Evolutionary conservation across 2,329 filamentous ascomycete genomes (phyloP), one percentile per base, ranked within the genome.

Genomic region (Xylaria sp.): DNA sequence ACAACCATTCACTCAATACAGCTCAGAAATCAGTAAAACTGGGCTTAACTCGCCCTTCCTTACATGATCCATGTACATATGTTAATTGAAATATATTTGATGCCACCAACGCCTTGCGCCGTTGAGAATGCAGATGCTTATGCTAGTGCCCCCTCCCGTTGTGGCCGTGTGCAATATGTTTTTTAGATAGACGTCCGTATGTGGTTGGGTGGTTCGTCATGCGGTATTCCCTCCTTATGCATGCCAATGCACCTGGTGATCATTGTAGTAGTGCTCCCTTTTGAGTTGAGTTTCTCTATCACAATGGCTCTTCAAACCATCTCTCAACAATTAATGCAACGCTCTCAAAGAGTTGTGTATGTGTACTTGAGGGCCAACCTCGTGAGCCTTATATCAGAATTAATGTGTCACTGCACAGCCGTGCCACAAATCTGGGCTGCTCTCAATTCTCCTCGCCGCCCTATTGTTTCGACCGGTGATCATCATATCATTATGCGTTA

Each of bases 51-150:
- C 16, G 32, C 18, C 5, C 29, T 55, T 42, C 32, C n/a, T 44
- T 13, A 25, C 10, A 29, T 40, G 47, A 27, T 59, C 47, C 29
- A 21, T 18, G 9, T 32, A 61, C 2, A 53, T 47, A 48, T 29
- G 25, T 16, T 21, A n/a, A 68, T 61, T 65, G n/a, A 47, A 32
- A 57, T 61, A 23, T 65, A 61, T 65, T 58, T 66, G 13, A 54
- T 58, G 16, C 27, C 68, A 60, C 64, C 42, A 65, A 69, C 64
- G 60, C 68, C 65, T 68, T 68, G 53, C 68, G 59, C 68, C 68
- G 32, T 60, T 59, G 32, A 68, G 60, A 54, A 70, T 70, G 68
- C 68, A 37, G 44, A 64, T 68, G 65, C 65, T 63, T 42, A 67
- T 69, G 68, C 64, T 66, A 58, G 32, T 61, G 50, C 40, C 64